Evolutionary conservation across 2,329 filamentous ascomycete genomes (phyloP).

Genomic region (Cladosporium sp.): DNA sequence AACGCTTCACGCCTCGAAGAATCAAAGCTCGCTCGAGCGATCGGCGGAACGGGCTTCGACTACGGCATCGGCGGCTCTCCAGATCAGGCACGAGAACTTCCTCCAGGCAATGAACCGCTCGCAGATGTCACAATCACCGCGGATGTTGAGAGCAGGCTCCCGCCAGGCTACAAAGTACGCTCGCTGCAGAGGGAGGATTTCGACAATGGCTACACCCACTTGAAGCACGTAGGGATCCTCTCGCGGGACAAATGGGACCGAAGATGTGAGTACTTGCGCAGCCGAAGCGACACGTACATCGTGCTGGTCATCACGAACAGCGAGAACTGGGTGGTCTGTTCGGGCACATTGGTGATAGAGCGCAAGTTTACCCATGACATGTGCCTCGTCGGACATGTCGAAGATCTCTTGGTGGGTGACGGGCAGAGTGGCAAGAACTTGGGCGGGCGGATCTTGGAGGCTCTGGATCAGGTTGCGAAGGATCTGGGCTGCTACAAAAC

Average conservation of each 20-base stretch:
- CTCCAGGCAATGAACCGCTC: slow-evolving; percentile 24
- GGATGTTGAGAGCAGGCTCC: slow-evolving; percentile 26
- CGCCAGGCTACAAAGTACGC: slow-evolving; percentile 27
- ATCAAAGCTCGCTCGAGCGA: slow-evolving; percentile 23
- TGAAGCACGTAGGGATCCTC: slow-evolving; percentile 26
- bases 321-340: slow-evolving; percentile 26
- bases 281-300: slow-evolving; percentile 24
- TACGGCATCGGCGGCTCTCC: slow-evolving; percentile 22
- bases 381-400: slow-evolving; percentile 25
- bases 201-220: slow-evolving; percentile 25
- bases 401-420: slow-evolving; percentile 28
- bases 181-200: slow-evolving; percentile 28
- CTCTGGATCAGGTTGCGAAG: slow-evolving; percentile 26
- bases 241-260: slow-evolving; percentile 27
- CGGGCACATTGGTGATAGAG: slow-evolving; percentile 30
- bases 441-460: slow-evolving; percentile 29
- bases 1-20: slow-evolving; percentile 26
- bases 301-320: slow-evolving; percentile 27
- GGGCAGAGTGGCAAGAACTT: slow-evolving; percentile 31
- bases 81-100: slow-evolving; percentile 17
- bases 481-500: slow-evolving; percentile 30
- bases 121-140: slow-evolving; percentile 22
- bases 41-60: slow-evolving; percentile 23
- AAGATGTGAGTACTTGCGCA: slow-evolving; percentile 27
- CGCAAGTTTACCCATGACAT: slow-evolving; percentile 28